Conservation (phyloP, 306 rosid genomes). For the Psophocarpus tetragonolobus region DNA sequence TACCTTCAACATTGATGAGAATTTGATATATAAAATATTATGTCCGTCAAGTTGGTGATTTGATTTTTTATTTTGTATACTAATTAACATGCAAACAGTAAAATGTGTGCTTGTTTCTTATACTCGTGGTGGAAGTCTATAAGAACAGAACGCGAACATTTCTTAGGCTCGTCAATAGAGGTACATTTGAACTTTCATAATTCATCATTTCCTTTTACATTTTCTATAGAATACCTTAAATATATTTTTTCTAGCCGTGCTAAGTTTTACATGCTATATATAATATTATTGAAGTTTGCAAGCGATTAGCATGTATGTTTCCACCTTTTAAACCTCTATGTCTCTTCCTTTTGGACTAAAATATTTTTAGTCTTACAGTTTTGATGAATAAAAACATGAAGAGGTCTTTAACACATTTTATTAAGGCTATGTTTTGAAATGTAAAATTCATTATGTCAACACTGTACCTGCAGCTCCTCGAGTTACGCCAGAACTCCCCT, state of each 20-base stretch:
- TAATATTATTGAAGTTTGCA: neutral
- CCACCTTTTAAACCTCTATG: neutral
- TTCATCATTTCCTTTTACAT: constrained; percentile 20
- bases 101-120: constrained; percentile 3
- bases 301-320: neutral
- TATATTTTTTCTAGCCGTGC: neutral
- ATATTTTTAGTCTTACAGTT: neutral
- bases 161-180: constrained; percentile 90
- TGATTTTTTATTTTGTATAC: constrained; percentile 4
- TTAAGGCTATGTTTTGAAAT: neutral
- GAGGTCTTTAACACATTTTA: neutral
- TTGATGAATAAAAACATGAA: neutral
- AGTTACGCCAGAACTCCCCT: constrained; percentile 88
- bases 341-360: neutral
- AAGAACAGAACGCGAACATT: constrained; percentile 92
- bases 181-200: constrained; percentile 44
- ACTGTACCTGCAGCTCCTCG: constrained; percentile 67
- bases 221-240: constrained; percentile 21
- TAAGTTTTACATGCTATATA: neutral
- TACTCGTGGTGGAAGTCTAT: constrained; percentile 71
- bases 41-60: neutral
- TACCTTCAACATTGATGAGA: constrained; percentile 97
- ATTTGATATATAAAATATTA: constrained; percentile 29
- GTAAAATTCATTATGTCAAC: neutral
- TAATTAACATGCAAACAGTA: neutral